Evolutionary conservation across 805 yeast species (phyloP).

Genomic region (Teunomyces aglyptinius): DNA sequence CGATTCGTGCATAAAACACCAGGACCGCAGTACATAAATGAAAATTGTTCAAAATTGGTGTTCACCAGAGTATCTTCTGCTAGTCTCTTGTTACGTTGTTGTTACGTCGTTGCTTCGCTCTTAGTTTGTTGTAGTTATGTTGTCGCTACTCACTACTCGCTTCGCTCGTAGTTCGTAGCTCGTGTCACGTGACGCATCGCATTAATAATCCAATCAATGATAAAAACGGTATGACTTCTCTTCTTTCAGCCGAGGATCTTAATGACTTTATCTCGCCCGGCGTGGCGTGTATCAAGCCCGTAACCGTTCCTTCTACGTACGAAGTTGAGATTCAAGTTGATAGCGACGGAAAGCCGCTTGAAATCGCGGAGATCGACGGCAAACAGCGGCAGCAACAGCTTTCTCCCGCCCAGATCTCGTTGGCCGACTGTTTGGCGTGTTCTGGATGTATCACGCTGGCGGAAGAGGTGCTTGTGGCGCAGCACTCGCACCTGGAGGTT

Average conservation of each 20-base stretch:
- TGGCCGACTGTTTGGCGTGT: conserved; percentile 94
- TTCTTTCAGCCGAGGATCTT: conserved; percentile 83
- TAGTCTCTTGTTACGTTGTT: too few relatives aligned
- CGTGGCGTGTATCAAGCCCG: conserved; percentile 91
- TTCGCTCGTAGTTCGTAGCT: too few relatives aligned
- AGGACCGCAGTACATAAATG: not conserved
- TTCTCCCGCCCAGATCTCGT: conserved; percentile 80
- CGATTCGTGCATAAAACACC: not conserved
- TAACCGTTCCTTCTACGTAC: conserved; percentile 37
- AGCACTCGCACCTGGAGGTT: conserved; percentile 84
- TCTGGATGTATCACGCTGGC: conserved; percentile 97
- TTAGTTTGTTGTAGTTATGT: too few relatives aligned
- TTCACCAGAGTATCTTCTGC: too few relatives aligned
- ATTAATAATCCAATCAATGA: not conserved
- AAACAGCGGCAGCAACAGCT: conserved; percentile 47
- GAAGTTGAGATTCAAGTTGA: conserved; percentile 60
- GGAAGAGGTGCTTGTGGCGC: conserved; percentile 89
- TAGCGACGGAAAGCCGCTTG: conserved; percentile 57
- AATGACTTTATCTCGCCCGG: conserved; percentile 96
- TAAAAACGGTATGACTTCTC: conserved; percentile 65
- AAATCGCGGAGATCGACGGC: conserved; percentile 64
- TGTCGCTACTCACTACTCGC: too few relatives aligned
- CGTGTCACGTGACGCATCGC: conserved; percentile 1
- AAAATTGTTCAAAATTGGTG: not conserved
- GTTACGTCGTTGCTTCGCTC: too few relatives aligned